Evolutionary conservation across 2,329 filamentous ascomycete genomes (phyloP), one percentile per base, ranked within the genome.

Genomic region (Magnaporthales sp.): DNA sequence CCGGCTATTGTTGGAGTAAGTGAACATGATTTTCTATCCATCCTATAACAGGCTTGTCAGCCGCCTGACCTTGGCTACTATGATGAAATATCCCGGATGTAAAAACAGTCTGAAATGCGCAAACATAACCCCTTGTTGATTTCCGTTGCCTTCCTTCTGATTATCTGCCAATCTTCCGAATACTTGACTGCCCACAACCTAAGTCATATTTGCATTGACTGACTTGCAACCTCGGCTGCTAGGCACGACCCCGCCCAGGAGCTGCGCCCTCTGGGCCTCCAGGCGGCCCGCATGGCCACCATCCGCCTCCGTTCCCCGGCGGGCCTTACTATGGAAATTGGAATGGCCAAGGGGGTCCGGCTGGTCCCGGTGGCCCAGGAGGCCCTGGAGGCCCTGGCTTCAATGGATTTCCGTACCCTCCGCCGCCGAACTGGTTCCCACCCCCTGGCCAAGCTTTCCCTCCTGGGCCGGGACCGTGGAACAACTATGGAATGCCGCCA

Each of bases 71-170:
- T 67, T 67, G 70, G 76, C 81, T 80, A 78, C 73, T 74, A 87
- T 97, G 93, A 97, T 92, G 91, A 96, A 95, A 81, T 81, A 96
- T 91, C 90, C 86, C 93, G 93, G 93, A 97, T 97, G 92, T 95
- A 92, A 96, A 96, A 80, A 84, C 86, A 58, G 85, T 88, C 89
- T 90, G 91, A 91, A 91, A 90, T 91, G 92, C 92, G 93, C 93
- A 96, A 89, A 87, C 64, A 65, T 65, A 65, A 32, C 82, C 92
- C 83, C 86, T 83, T 97, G 93, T 96, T 89, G 93, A 89, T 91
- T 89, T 97, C 93, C 93, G 93, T 97, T 97, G 93, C 93, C 93
- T 97, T 97, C 93, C 93, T 97, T 97, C 93, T 97, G 93, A 97
- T 88, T 75, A 70, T 73, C 67, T 67, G 71, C 72, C 72, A 66